Percentiles rank a stretch among this genome's conserved stretches.
Conservation (phyloP, 2,329 filamentous ascomycete species). For the Aspergillus chevalieri region DNA sequence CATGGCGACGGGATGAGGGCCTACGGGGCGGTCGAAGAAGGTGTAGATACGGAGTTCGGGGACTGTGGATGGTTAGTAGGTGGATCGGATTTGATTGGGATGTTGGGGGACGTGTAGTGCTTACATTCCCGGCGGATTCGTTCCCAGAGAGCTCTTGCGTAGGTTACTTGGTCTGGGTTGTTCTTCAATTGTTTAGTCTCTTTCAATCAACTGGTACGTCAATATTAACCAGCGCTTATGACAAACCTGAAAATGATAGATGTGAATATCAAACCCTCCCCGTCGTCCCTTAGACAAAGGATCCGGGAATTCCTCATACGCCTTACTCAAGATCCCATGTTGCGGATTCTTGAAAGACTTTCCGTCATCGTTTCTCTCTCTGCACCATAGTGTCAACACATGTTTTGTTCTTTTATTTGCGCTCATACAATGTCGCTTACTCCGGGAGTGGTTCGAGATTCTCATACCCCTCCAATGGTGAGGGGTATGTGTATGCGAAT, state of each 20-base stretch:
- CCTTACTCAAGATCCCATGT: conserved; percentile 54
- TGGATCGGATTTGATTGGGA: not conserved
- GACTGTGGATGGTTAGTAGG: conserved; percentile 45
- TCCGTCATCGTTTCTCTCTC: conserved; percentile 62
- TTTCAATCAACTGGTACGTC: not conserved
- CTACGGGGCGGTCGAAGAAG: conserved; percentile 70
- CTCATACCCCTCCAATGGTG: conserved; percentile 49
- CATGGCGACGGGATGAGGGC: conserved; percentile 79
- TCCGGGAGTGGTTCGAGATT: conserved; percentile 43
- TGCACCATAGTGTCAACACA: conserved; percentile 15
- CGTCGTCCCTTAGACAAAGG: conserved; percentile 60
- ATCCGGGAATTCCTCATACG: conserved; percentile 63
- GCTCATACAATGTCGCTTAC: conserved; percentile 19
- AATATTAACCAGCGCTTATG: too few relatives aligned
- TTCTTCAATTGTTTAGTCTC: conserved; percentile 27
- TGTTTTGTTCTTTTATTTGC: not conserved
- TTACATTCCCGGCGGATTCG: conserved; percentile 73
- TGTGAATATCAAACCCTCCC: conserved; percentile 79
- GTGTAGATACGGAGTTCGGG: conserved; percentile 78
- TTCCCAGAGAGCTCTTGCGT: conserved; percentile 68
- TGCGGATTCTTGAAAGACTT: conserved; percentile 69
- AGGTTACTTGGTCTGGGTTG: conserved; percentile 57
- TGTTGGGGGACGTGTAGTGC: conserved; percentile 15
- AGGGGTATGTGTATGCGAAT: conserved; percentile 50
- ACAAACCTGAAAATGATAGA: conserved; percentile 65